Conservation (phyloP, 352 stramenopile genomes). For the Pythium angustatum region DNA sequence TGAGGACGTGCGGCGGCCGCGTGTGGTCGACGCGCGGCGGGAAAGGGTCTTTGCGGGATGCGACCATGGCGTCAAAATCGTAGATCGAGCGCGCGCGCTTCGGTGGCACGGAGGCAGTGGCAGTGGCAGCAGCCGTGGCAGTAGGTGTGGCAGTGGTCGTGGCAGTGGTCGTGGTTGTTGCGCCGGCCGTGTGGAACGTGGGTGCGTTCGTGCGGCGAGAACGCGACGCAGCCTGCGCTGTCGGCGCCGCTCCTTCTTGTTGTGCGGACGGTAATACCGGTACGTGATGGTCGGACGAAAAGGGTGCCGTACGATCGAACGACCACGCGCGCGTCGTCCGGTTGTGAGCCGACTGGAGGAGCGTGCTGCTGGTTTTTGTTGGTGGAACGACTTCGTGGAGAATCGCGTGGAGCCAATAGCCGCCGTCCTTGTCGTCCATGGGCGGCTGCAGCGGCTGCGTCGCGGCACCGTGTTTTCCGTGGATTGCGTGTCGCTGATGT, state of each 20-base stretch:
- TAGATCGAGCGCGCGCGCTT: neutral
- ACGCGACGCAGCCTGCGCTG: too few species aligned
- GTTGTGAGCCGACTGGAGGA: neutral
- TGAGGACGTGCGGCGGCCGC: conserved; percentile 20
- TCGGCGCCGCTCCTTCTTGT: too few species aligned
- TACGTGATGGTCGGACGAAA: too few species aligned
- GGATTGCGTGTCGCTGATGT: neutral
- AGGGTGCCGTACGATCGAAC: neutral
- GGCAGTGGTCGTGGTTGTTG: too few species aligned
- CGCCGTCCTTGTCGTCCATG: too few species aligned
- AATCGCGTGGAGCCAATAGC: neutral
- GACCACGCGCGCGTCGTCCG: neutral
- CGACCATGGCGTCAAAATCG: conserved; percentile 6
- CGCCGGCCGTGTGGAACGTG: neutral
- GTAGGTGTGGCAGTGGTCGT: too few species aligned
- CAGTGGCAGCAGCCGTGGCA: too few species aligned
- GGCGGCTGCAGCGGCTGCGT: too few species aligned
- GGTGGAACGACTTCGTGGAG: too few species aligned
- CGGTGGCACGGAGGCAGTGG: too few species aligned
- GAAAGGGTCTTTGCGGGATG: neutral
- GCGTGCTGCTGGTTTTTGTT: too few species aligned
- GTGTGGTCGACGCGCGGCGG: neutral
- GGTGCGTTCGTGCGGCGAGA: neutral
- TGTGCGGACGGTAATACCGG: too few species aligned
- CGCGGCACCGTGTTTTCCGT: neutral